Base-by-base conservation (phyloP, 2,329 filamentous ascomycete species). In the Alternaria longipes region DNA sequence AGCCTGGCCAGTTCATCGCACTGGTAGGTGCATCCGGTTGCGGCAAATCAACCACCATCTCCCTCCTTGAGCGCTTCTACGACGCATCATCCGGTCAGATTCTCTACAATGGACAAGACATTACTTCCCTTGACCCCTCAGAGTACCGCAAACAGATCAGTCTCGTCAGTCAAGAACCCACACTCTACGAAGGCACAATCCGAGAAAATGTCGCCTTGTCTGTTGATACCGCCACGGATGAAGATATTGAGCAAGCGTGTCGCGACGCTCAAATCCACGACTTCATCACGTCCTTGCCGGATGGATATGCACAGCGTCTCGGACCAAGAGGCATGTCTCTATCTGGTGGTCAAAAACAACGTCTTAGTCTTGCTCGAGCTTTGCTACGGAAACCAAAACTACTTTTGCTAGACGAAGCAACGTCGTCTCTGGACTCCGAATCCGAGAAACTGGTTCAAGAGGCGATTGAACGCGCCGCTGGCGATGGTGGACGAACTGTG, bases 31-130 rank as follows among this genome's bases (percentile, higher is more conserved):
- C 89, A 0, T 90, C 87, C 1, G 66, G 90, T 0, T 90, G 88
- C 60, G 90, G 90, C 36, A 92, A 94, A 80, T 90, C 89, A 0
- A 92, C 88, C 16, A 88, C 92, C 44, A 86, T 94, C 36, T 80
- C 80, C 1, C 79, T 88, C 3, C 79, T 87, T 8, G 83, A 87
- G 66, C 80, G 88, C 38, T 93, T 94, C 78, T 94, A 94, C 74
- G 87, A 91, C 41, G 79, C 88, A 0, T 81, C 85, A 16, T 81
- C 83, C 11, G 92, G 92, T 6, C 80, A 81, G 5, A 89, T 95
- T 55, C 80, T 89, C 0, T 86, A 88, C 73, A 79, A 80, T 52
- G 73, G 70, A 5, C 69, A 76, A 40, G 74, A 80, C 41, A 77
- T 82, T 45, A 78, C 72, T 0, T 59, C 67, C 0, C 67, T 82